These are phyloP conservation scores for Fusarium albosuccineum DNA, from an alignment of 2,329 filamentous ascomycete genomes.

Conservation along the genomic window DNA sequence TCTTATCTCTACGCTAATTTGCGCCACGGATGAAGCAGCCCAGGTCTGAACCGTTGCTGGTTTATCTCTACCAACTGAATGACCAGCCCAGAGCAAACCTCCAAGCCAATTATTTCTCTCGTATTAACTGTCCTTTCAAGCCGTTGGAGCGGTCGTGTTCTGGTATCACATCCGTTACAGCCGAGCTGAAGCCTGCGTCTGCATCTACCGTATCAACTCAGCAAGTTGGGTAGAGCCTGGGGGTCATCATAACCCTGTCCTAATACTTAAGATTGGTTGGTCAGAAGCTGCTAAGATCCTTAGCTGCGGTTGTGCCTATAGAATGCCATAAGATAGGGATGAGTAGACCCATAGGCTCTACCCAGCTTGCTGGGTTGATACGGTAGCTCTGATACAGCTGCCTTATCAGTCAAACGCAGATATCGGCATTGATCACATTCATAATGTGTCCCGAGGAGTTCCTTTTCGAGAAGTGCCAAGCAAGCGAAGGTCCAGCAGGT, in stretches of 20 bases:
- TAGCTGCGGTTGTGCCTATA: too few relatives aligned
- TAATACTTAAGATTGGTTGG: too few relatives aligned
- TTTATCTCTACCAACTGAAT: slow-evolving; percentile 32
- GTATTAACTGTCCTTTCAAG: slow-evolving; percentile 1
- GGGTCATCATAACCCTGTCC: too few relatives aligned
- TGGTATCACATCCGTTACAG: neutral
- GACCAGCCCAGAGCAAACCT: slow-evolving; percentile 1
- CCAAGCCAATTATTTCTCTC: slow-evolving; percentile 6
- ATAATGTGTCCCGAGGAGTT: neutral
- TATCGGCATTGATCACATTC: neutral
- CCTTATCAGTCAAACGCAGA: slow-evolving; percentile 1
- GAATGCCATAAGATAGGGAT: too few relatives aligned
- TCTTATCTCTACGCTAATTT: slow-evolving; percentile 42
- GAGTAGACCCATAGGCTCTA: too few relatives aligned
- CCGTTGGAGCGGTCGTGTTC: slow-evolving; percentile 1
- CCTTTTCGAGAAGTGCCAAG: neutral
- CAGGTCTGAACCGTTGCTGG: slow-evolving; percentile 9
- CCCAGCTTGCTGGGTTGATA: too few relatives aligned
- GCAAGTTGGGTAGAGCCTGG: too few relatives aligned
- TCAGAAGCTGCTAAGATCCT: too few relatives aligned
- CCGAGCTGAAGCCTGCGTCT: slow-evolving; percentile 10
- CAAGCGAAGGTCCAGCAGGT: neutral
- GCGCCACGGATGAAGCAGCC: slow-evolving; percentile 29
- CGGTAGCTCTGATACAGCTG: too few relatives aligned
- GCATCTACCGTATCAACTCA: too few relatives aligned